Percentiles rank a stretch among this genome's conserved stretches.
Conservation (phyloP, 169 alveolate species). For the Eimeria acervulina region DNA sequence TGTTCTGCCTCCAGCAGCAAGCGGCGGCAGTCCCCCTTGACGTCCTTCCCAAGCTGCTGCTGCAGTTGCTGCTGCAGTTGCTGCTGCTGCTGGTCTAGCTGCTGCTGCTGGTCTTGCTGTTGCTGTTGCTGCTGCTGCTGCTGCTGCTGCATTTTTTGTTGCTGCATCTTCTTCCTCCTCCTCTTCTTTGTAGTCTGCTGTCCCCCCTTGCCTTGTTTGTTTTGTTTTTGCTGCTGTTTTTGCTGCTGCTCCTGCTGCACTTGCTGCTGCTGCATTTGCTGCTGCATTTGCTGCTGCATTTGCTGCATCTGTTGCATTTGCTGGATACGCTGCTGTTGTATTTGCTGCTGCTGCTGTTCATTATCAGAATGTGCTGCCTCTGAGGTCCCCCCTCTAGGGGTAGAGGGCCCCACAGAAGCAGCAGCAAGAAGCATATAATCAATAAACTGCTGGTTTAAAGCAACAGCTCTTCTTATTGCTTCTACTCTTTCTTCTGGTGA, state of each 20-base stretch:
- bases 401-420: slow-evolving; percentile 55
- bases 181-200: background rate
- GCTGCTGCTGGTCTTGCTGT: slow-evolving; percentile 23
- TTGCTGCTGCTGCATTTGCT: background rate
- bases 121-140: slow-evolving; percentile 32
- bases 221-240: slow-evolving; percentile 8
- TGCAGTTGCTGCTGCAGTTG: slow-evolving; percentile 54
- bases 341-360: slow-evolving; percentile 47
- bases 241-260: slow-evolving; percentile 44
- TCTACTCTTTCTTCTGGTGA: slow-evolving; percentile 45
- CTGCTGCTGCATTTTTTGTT: background rate
- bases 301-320: background rate
- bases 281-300: slow-evolving; percentile 29
- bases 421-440: slow-evolving; percentile 78
- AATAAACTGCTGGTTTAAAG: slow-evolving; percentile 78
- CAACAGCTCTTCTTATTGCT: slow-evolving; percentile 53
- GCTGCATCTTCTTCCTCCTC: slow-evolving; percentile 36
- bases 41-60: background rate
- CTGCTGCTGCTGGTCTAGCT: slow-evolving; percentile 23
- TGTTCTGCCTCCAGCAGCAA: slow-evolving; percentile 37
- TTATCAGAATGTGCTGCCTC: background rate
- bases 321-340: slow-evolving; percentile 14
- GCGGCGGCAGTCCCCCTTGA: background rate
- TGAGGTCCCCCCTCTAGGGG: background rate
- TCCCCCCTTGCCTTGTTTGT: background rate